phyloP scores from a whole-genome alignment of 148 eudicot species.

The Nepenthes gracilis region DNA sequence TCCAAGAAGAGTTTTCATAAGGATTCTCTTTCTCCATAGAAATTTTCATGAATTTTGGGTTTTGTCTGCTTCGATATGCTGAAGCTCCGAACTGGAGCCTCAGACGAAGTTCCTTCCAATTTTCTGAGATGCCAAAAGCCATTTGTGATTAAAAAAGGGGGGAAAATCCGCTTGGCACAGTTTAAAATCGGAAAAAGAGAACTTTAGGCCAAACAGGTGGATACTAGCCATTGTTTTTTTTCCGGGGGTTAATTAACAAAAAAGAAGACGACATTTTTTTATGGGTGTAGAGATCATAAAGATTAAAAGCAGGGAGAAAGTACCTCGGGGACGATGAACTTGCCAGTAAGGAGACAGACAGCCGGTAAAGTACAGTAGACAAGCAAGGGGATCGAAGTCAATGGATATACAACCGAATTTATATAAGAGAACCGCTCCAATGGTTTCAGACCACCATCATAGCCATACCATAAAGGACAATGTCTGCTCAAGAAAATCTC shows the following conservation, averaged over 20 bases:
- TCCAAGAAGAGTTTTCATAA: no score
- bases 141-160: not conserved
- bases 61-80: no score
- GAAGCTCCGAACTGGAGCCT: no score
- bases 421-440: constrained; percentile 84
- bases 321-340: constrained; percentile 94
- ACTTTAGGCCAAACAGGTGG: no score
- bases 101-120: no score
- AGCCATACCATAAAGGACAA: constrained; percentile 94
- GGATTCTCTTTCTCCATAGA: no score
- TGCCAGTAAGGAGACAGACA: constrained; percentile 82
- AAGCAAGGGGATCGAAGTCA: constrained; percentile 80
- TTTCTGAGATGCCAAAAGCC: not conserved
- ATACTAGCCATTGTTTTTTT: no score
- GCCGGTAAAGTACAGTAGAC: constrained; percentile 87
- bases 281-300: not conserved
- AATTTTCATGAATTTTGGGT: no score
- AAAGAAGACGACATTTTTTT: not conserved
- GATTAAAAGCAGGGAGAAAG: constrained; percentile 1
- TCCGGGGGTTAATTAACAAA: no score
- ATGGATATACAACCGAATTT: constrained; percentile 78
- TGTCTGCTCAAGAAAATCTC: constrained; percentile 80
- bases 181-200: no score
- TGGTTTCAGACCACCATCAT: constrained; percentile 75
- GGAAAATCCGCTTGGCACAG: no score